Conservation (phyloP, 306 rosid genomes). For the Coriaria nepalensis region DNA sequence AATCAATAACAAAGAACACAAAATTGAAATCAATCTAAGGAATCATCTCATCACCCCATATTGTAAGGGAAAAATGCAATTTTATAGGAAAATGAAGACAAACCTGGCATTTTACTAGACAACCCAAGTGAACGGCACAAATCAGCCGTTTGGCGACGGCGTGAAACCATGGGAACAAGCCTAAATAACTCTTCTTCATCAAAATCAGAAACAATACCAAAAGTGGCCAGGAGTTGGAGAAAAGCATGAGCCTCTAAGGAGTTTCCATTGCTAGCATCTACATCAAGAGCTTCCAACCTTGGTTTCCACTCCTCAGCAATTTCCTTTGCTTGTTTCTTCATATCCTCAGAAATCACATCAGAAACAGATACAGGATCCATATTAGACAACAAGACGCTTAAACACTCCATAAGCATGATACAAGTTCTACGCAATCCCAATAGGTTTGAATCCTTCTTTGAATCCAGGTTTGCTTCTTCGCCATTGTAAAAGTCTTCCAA, state of each 20-base stretch:
- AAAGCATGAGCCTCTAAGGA: constrained; percentile 98
- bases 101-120: constrained; percentile 90
- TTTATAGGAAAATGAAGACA: constrained; percentile 8
- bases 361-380: constrained; percentile 26
- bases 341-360: constrained; percentile 49
- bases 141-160: constrained; percentile 96
- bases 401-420: constrained; percentile 97
- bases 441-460: constrained; percentile 81
- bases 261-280: constrained; percentile 93
- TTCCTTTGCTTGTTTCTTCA: constrained; percentile 57
- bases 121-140: constrained; percentile 92
- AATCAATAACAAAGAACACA: not conserved
- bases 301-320: constrained; percentile 93
- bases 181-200: constrained; percentile 59
- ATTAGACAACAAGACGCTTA: constrained; percentile 51
- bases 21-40: not conserved
- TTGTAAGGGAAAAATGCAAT: not conserved
- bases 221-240: constrained; percentile 86
- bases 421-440: constrained; percentile 91
- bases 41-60: not conserved
- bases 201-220: constrained; percentile 75
- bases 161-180: constrained; percentile 86
- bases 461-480: constrained; percentile 55
- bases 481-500: constrained; percentile 67
- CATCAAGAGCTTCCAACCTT: constrained; percentile 71